phyloP scores from a whole-genome alignment of 257 asterid species.

The Nicotiana noctiflora region DNA sequence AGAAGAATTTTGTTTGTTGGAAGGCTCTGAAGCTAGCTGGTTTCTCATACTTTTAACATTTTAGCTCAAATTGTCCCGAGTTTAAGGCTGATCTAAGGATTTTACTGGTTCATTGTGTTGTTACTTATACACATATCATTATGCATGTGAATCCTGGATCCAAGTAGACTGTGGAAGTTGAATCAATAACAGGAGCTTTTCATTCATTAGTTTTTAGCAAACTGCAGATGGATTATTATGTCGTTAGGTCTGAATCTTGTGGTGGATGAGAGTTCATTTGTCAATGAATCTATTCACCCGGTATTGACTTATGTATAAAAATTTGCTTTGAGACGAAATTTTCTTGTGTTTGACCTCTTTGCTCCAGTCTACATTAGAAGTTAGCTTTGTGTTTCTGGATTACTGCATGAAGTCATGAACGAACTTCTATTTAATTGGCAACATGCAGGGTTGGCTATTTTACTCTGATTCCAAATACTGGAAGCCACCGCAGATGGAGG shows the following conservation, averaged over 20 bases:
- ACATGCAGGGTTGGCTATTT: conserved; percentile 91
- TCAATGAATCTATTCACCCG: background rate
- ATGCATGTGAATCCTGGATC: background rate
- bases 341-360: background rate
- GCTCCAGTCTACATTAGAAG: background rate
- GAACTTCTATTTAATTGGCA: conserved; percentile 6
- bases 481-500: conserved; percentile 99
- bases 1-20: background rate
- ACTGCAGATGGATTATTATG: background rate
- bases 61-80: background rate
- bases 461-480: conserved; percentile 85
- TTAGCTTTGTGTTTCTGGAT: background rate
- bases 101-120: background rate
- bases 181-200: background rate
- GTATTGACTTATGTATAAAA: background rate
- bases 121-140: background rate
- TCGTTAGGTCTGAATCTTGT: background rate
- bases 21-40: background rate
- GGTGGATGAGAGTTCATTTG: background rate
- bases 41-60: background rate
- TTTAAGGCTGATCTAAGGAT: background rate
- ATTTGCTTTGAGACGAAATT: background rate
- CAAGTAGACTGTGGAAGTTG: background rate
- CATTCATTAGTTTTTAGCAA: background rate
- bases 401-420: conserved; percentile 1